Conservation (phyloP, 352 stramenopile genomes). For the Phytophthora ramorum region DNA sequence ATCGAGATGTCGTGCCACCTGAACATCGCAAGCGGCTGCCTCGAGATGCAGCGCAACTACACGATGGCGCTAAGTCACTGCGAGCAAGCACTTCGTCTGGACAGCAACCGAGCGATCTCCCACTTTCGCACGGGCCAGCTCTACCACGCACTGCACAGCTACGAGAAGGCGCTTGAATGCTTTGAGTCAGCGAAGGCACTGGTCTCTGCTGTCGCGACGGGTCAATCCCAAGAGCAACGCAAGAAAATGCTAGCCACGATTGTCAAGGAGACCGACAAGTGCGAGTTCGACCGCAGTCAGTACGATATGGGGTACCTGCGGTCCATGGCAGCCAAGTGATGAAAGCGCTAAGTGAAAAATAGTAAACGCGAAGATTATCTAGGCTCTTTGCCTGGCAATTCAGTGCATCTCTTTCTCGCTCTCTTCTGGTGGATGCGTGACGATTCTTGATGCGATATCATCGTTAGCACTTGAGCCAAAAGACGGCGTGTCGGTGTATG, state of each 20-base stretch:
- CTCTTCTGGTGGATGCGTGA: constrained; percentile 48
- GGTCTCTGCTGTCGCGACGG: constrained; percentile 1
- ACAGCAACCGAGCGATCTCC: constrained; percentile 38
- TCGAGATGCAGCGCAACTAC: constrained; percentile 73
- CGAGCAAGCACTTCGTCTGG: constrained; percentile 43
- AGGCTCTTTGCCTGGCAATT: background rate
- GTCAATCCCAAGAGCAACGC: constrained; percentile 9
- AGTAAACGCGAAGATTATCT: constrained; percentile 11
- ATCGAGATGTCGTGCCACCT: constrained; percentile 64
- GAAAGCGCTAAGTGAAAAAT: background rate
- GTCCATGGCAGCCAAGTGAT: constrained; percentile 27
- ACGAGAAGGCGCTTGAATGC: constrained; percentile 53
- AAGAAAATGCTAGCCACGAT: constrained; percentile 37
- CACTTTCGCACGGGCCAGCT: constrained; percentile 66
- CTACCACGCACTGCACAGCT: constrained; percentile 53
- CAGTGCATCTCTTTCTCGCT: constrained; percentile 6
- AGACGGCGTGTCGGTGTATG: constrained; percentile 47
- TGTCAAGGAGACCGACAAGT: constrained; percentile 61
- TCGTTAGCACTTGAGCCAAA: constrained; percentile 27
- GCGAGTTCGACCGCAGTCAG: constrained; percentile 66
- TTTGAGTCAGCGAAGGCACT: constrained; percentile 28
- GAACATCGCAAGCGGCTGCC: constrained; percentile 65
- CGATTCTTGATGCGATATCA: constrained; percentile 50
- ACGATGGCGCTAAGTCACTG: constrained; percentile 48
- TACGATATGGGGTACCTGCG: constrained; percentile 65